Base-by-base conservation (phyloP, 352 stramenopile genomes). In the Pythium utonaiense region DNA sequence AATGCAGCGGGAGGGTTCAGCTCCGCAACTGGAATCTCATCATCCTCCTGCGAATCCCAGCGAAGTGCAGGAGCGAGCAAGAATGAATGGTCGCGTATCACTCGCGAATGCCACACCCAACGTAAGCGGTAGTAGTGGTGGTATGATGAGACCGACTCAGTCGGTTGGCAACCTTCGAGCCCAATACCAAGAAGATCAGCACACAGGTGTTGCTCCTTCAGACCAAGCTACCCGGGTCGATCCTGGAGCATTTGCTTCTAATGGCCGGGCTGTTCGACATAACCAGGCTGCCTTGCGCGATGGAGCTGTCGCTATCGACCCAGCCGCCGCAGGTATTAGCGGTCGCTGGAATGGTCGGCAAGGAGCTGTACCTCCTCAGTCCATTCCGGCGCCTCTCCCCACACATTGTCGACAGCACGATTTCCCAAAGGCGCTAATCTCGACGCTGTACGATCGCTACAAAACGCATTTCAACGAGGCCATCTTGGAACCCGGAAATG, bases 101-200 rank as follows among this genome's bases (percentile, higher is more conserved):
- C 7, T 47, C 6, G 17, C 40, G 6, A 47, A 28, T 27, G n/a
- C 17, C 8, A 14, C 3, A 1, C 40, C 40, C 1, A 47, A 19
- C 16, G 28, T 52, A 10, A 40, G 31, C 27, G 13, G 33, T 16
- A 16, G 7, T 10, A 49, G 38, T 27, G 25, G 70, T 55, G 64
- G 75, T 54, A 45, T 27, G 19, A 70, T 92, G 51, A 74, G 84
- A 25, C 80, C 82, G 22, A 74, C 77, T 7, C 67, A 81, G 33
- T 94, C 84, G 3, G 77, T 94, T 14, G 84, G 80, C 1, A 91
- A 94, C 41, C 89, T 92, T n/a, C 73, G 75, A 9, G 70, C 75
- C 5, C 27, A 48, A 53, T 88, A 86, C 50, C 71, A 85, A 62
- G 71, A 87, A 4, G 79, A 88, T 3, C 71, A 78, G 27, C 66